Evolutionary conservation across 345 rosid species (phyloP), one percentile per base, ranked within the genome.

Genomic region (Sisymbrium irio): DNA sequence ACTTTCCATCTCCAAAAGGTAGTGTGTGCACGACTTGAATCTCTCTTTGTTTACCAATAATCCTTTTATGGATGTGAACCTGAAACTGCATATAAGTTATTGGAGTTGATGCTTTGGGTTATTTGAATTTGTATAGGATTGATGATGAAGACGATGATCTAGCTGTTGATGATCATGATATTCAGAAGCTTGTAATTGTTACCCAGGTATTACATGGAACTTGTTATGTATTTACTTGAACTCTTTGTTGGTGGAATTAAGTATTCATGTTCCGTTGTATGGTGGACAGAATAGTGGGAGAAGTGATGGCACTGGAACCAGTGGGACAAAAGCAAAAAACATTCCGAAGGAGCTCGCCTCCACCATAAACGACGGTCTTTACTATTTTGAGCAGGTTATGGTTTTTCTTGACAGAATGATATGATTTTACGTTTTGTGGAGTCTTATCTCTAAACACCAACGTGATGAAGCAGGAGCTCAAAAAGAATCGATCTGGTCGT

Each of bases 141-240:
- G 92, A 87, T 44, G 96, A 87, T 50, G 98, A 92, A 65, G 97
- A 96, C 15, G 93, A 92, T 75, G 97, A 88, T 58, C 79, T 79
- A 20, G 72, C 79, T 73, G 90, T 79, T 74, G 81, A 83, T 62
- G 96, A 92, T 82, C 92, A 83, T 64, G 91, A 90, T 87, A 94
- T 96, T 78, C 94, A 92, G 46, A 89, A 90, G 75, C 98, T 96
- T 42, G 96, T 96, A 57, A 96, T 92, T 78, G 99, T 92, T 57
- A 92, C 97, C 65, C 98, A 89, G 97, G 98, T 90, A 87, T 41
- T 62, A 45, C 33, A 42, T 33, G 33, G 11, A 61, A 44, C 15
- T 46, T 50, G 8, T 73, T 27, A 32, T 13, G 30, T 33, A 33
- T 10, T 20, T 42, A 20, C 32, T 36, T 44, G 11, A 46, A 71